These are phyloP conservation scores for Fusarium citri DNA, from an alignment of 2,329 filamentous ascomycete genomes.

Conservation along the genomic window DNA sequence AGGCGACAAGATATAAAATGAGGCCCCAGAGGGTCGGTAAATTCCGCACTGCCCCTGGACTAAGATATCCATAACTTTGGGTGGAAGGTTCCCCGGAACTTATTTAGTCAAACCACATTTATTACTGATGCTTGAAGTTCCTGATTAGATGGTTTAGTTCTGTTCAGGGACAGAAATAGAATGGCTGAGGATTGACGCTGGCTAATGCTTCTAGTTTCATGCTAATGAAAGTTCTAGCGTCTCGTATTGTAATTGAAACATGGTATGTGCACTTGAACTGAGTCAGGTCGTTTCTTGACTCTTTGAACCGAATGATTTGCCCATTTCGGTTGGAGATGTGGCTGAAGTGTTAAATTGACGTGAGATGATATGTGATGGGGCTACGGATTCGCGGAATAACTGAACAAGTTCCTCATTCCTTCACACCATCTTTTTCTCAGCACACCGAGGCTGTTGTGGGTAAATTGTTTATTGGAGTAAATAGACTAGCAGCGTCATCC, in stretches of 20 bases:
- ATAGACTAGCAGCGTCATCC: neutral
- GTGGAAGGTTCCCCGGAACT: neutral
- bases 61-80: neutral
- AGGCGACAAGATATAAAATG: neutral
- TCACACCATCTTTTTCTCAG: neutral
- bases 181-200: neutral
- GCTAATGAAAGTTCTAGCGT: slow-evolving; percentile 12
- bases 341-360: neutral
- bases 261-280: slow-evolving; percentile 1
- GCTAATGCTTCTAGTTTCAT: slow-evolving; percentile 6
- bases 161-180: neutral
- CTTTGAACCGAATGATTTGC: neutral
- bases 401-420: neutral
- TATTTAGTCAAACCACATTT: neutral
- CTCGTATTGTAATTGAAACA: slow-evolving; percentile 3
- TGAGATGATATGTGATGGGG: neutral
- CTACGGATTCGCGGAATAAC: neutral
- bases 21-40: neutral
- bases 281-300: neutral
- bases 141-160: neutral
- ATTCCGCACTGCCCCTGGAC: neutral
- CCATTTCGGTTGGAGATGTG: neutral
- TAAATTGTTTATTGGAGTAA: neutral
- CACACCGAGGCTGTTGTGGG: neutral
- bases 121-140: accelerated